A percentile compares a stretch with the other conserved stretches of the same genome.
Conservation (phyloP, 768 basidiomycete genomes). For the Macrolepiota albuminosa region DNA sequence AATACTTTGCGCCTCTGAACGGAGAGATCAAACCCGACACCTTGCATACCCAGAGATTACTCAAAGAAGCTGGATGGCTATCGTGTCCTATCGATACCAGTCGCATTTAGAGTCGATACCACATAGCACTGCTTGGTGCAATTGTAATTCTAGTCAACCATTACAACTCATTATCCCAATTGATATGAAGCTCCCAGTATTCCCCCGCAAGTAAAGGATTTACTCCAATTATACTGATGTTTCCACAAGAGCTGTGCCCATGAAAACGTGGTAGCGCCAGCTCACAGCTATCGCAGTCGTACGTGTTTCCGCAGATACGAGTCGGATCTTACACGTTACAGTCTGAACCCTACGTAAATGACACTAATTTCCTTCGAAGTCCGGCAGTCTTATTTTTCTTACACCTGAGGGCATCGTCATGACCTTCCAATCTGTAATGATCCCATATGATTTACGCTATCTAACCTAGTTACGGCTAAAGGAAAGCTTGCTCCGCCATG, state of each 20-base stretch:
- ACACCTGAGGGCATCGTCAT: not conserved
- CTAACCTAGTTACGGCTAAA: not conserved
- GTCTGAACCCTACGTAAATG: not conserved
- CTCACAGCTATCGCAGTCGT: not conserved
- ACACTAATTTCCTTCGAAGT: not conserved
- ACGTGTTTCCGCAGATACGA: not conserved
- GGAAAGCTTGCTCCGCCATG: not conserved
- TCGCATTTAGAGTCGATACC: not conserved
- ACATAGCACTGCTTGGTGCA: not conserved
- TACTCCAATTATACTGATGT: not conserved
- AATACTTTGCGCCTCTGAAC: constrained; percentile 59
- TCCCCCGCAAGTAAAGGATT: not conserved
- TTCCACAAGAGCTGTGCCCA: not conserved
- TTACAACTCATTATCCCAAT: not conserved
- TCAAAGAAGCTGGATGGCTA: constrained; percentile 47
- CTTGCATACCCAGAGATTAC: constrained; percentile 36
- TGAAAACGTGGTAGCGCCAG: not conserved
- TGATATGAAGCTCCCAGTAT: not conserved
- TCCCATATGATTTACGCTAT: not conserved
- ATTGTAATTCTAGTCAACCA: not conserved
- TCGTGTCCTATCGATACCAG: not conserved
- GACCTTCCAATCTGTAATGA: not conserved
- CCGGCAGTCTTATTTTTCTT: not conserved
- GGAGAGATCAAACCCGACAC: constrained; percentile 65
- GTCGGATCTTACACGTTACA: not conserved